Evolutionary conservation across 768 basidiomycete species (phyloP).

Genomic region (Phlegmacium glaucopus): DNA sequence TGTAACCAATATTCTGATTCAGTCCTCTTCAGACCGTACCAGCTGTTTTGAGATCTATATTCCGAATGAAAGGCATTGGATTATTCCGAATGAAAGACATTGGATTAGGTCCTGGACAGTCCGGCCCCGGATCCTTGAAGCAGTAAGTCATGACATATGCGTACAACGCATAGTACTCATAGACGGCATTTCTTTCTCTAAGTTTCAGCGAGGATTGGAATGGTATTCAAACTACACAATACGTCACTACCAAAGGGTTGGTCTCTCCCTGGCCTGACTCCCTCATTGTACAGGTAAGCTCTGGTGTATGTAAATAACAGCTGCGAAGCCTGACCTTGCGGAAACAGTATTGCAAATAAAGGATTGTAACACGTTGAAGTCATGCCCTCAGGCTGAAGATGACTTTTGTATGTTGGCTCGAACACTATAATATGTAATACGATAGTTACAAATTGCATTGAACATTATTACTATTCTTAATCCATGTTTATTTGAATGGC

Average conservation of each 20-base stretch:
- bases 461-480: no score
- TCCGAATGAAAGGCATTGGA: slow-evolving; percentile 38
- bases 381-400: no score
- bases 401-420: no score
- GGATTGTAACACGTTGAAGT: no score
- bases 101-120: slow-evolving; percentile 31
- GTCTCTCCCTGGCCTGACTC: slow-evolving; percentile 43
- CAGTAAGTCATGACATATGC: slow-evolving; percentile 23
- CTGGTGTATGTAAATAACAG: no score
- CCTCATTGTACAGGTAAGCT: slow-evolving; percentile 31
- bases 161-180: background rate
- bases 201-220: slow-evolving; percentile 36
- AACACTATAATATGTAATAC: no score
- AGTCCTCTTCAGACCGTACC: slow-evolving; percentile 36
- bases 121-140: slow-evolving; percentile 38
- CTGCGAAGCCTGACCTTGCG: no score
- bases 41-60: slow-evolving; percentile 40
- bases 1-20: background rate
- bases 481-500: background rate
- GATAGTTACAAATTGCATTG: no score
- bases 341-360: no score
- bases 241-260: slow-evolving; percentile 33
- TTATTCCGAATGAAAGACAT: slow-evolving; percentile 41
- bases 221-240: slow-evolving; percentile 27
- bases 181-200: background rate